Base-by-base conservation (phyloP, 2,329 filamentous ascomycete genomes). In the Beauveria pseudobassiana region DNA sequence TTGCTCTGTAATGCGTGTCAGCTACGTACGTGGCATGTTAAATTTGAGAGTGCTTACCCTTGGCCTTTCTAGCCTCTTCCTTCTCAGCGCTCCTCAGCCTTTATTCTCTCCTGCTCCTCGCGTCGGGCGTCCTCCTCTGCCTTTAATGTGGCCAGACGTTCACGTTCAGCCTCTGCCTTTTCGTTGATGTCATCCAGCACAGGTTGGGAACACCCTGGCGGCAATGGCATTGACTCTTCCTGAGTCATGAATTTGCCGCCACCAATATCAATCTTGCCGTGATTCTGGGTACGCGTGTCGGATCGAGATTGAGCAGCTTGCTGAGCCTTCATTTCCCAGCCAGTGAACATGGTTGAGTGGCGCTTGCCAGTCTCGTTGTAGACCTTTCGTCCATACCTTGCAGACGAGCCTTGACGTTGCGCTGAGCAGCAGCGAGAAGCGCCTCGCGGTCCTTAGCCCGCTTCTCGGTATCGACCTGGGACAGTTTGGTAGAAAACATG, bases 151-250 rank as follows among this genome's bases (percentile, higher is more conserved):
- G 85, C 79, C 63, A 89, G 82, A 63, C 87, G 82, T 54, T 88
- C 89, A 45, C 84, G 80, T 70, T 91, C 87, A 64, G 81, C 80
- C 69, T 92, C 88, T 0, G 90, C 90, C 70, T 87, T 90, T 57
- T 90, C 87, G 59, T 87, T 87, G 64, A 97, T 95, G 65, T 96
- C 90, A 66, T 96, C 88, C 6, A 97, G 73, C 0, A 95, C 86
- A 5, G 93, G 93, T 71, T 93, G 90, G n/a, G n/a, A n/a, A n/a
- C n/a, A n/a, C 86, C 51, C 82, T 85, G 14, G 85, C 82, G 3
- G 93, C 93, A 66, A 96, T 89, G 6, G 85, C 85, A 65, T 97
- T 86, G 18, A 97, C 85, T 53, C 89, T 5, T 85, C 80, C 67
- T 88, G 86, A 43, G 91, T 85, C 78, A 97, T 87, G 69, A 87